phyloP scores from a whole-genome alignment of 1,284 basidiomycete species.

The Takashimella koratensis region DNA sequence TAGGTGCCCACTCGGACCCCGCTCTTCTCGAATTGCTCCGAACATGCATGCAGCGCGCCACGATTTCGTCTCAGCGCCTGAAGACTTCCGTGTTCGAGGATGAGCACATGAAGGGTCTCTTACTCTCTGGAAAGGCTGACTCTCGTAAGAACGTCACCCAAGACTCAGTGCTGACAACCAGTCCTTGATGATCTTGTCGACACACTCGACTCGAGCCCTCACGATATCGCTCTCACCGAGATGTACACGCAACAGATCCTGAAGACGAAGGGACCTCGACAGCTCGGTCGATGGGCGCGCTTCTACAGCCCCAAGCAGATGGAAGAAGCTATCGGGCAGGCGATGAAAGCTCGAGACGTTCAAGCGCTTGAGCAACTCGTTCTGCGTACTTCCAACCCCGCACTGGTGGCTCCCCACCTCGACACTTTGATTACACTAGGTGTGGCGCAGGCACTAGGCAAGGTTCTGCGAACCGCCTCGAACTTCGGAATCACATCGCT shows the following conservation, averaged over 20 bases:
- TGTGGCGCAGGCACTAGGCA: not conserved
- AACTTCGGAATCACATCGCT: not conserved
- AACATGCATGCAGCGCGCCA: conserved; percentile 3
- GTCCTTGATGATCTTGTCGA: not conserved
- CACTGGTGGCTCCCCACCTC: not conserved
- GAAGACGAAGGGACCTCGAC: conserved; percentile 8
- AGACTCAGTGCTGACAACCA: not conserved
- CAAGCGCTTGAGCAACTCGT: not conserved
- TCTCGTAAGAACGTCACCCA: conserved; percentile 1
- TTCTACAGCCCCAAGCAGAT: conserved; percentile 25
- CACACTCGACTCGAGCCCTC: not conserved
- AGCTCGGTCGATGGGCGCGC: conserved; percentile 27
- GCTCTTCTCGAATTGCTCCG: not conserved
- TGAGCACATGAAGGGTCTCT: conserved; percentile 9
- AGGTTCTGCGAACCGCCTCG: not conserved
- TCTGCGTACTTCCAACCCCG: not conserved
- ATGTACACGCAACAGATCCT: conserved; percentile 20
- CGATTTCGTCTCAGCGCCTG: conserved; percentile 1
- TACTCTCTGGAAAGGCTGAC: conserved; percentile 10
- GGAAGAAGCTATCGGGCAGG: conserved; percentile 4
- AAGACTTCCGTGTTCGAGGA: conserved; percentile 18
- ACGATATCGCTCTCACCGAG: conserved; percentile 25
- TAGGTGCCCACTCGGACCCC: not conserved
- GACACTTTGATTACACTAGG: not conserved
- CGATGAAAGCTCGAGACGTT: not conserved